Base-by-base conservation (phyloP, 805 yeast genomes). In the Maudiozyma pseudohumilis region DNA sequence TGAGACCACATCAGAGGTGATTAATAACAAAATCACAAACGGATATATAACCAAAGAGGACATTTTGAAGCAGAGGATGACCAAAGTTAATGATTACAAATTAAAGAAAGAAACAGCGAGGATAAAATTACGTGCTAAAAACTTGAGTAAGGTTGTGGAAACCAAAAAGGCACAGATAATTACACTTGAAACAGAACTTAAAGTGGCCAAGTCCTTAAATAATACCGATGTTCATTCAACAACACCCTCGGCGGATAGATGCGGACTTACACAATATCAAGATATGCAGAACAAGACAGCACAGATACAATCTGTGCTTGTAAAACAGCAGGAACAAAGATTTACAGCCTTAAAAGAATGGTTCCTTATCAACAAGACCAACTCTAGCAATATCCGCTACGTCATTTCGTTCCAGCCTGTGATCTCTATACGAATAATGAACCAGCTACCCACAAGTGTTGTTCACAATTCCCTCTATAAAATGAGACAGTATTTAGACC, bases 391-490 rank as follows among this genome's bases (percentile, higher is more conserved):
- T 10, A 37, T 52, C 19, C 52, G 53, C 11, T 55, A 43, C 36
- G 41, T 56, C 1, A 38, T 53, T 7, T 40, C 48, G 4, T 53
- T 51, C 31, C 49, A 49, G 23, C 59, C 59, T 2, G 41, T 55
- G 10, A 36, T 55, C 5, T 52, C 58, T 5, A 34, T 51, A 13
- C 50, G 46, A 15, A 51, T 46, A 17, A 39, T 47, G 15, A 40
- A 40, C 31, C 40, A 40, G 13, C 38, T 55, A 13, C 55, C 59
- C 13, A 40, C 42, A 3, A 19, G 34, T 4, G 45, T 52, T 10
- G 44, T 49, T 4, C 41, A 42, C 34, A 34, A 40, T 23, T 52
- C 57, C n/a, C 30, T 52, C 5, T 32, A 32, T 12, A 50, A 45
- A 32, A 49, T 51, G 48, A 43, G 42, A 13, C 50, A 52, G 20